These are phyloP conservation scores for Pleurotus tuoliensis DNA, from an alignment of 768 basidiomycete species.

Conservation along the genomic window DNA sequence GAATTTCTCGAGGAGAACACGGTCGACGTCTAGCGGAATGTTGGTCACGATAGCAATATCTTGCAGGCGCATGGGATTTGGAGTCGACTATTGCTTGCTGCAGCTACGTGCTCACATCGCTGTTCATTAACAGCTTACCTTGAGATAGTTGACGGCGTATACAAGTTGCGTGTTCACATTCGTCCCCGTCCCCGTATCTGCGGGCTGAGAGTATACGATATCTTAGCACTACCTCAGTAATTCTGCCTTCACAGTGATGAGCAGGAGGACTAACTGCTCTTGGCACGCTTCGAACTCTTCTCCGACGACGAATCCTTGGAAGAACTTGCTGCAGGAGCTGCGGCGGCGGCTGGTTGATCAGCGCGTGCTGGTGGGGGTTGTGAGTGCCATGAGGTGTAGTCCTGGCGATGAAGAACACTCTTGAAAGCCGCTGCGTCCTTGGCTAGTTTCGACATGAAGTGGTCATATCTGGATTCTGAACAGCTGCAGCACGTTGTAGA, in stretches of 20 bases:
- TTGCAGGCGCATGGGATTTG: conserved; percentile 81
- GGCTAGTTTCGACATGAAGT: conserved; percentile 60
- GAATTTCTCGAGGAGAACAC: conserved; percentile 74
- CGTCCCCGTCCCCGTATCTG: conserved; percentile 75
- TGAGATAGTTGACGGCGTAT: conserved; percentile 79
- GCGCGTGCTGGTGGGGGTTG: conserved; percentile 19
- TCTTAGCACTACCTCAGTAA: background rate
- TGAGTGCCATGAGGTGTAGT: conserved; percentile 73
- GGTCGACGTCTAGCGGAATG: conserved; percentile 73
- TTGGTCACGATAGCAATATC: conserved; percentile 81
- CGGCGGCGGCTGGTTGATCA: conserved; percentile 17
- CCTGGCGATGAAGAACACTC: conserved; percentile 55
- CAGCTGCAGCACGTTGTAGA: no score
- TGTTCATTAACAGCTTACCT: conserved; percentile 38
- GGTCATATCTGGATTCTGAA: no score
- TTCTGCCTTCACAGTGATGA: no score
- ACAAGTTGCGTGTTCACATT: conserved; percentile 88
- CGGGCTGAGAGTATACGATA: conserved; percentile 81
- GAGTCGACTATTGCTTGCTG: conserved; percentile 44
- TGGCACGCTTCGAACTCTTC: conserved; percentile 39
- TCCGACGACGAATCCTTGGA: conserved; percentile 66
- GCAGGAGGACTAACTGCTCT: no score
- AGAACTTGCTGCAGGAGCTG: conserved; percentile 22
- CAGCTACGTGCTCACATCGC: conserved; percentile 5
- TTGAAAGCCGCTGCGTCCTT: conserved; percentile 73